Base-by-base conservation (phyloP, 139 green algal species). In the Picochlorum sp. region DNA sequence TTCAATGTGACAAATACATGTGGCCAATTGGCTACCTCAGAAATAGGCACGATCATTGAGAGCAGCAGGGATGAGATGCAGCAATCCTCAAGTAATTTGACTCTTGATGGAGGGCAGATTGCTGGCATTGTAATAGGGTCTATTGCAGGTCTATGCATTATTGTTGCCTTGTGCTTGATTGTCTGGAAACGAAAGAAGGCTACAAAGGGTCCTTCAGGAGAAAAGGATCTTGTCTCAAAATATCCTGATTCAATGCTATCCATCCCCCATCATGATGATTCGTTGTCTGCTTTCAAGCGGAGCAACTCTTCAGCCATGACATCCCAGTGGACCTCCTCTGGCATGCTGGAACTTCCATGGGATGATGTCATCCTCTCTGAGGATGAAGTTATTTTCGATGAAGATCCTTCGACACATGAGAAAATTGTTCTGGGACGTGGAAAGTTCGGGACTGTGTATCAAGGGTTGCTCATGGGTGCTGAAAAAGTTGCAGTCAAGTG, bases 401-500 rank as follows among this genome's bases (percentile, higher is more conserved):
- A 26, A 6, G n/a, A 34, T 21, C 47, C 47, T 6, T 20, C 18
- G 8, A 54, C 47, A 13, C 16, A 20, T 26, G 15, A 54, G 1
- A 20, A 21, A 20, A 21, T 21, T 20, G 18, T 57, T 10, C 58
- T 65, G 6, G 58, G 58, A 65, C 13, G 18, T 14, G 58, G 58
- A 10, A 30, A 23, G 4, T 65, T 65, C 11, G 58, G 58, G 6
- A 65, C 57, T 15, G 58, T 65, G 2, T 65, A 65, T 20, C 57
- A 59, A 57, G 58, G n/a, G 1, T 57, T n/a, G 23, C 21, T 26
- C n/a, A 18, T 55, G 20, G 23, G 21, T 65, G 20, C n/a, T 18
- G 20, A 56, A 9, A 51, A 15, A 57, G 58, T 65, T 20, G 58
- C 58, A 28, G 58, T 65, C 4, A 65, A 65, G 47, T 54, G 47